Conservation (phyloP, 371 early-diverging fungal species). For the Circinella umbellata region DNA sequence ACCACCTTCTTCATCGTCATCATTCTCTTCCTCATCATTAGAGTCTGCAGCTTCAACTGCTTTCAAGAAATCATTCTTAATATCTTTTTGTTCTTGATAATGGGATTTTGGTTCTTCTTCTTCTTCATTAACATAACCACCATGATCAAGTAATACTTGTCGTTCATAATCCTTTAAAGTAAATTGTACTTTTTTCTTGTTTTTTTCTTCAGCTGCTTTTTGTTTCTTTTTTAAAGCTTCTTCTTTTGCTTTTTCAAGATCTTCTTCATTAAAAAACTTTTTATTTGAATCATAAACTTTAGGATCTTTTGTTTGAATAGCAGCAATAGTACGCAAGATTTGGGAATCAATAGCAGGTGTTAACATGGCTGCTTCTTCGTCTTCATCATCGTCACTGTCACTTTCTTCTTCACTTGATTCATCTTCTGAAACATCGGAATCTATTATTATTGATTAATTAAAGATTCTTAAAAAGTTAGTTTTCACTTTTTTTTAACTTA, state of each 20-base stretch:
- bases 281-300: conserved; percentile 79
- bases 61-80: conserved; percentile 74
- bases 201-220: conserved; percentile 19
- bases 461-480: too few relatives aligned
- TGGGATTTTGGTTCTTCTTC: conserved; percentile 62
- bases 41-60: conserved; percentile 44
- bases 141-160: conserved; percentile 70
- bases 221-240: conserved; percentile 68
- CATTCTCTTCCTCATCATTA: conserved; percentile 37
- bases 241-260: conserved; percentile 61
- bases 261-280: conserved; percentile 75
- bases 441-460: neutral
- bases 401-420: conserved; percentile 37
- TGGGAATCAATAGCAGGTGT: conserved; percentile 92
- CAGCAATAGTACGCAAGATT: conserved; percentile 88
- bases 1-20: conserved; percentile 52
- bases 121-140: conserved; percentile 70
- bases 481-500: too few relatives aligned
- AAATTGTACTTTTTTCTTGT: conserved; percentile 54
- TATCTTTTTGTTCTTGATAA: conserved; percentile 82
- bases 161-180: conserved; percentile 83
- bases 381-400: conserved; percentile 72
- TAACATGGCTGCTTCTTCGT: conserved; percentile 84
- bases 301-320: conserved; percentile 78
- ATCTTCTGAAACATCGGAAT: neutral